Evolutionary conservation across 805 yeast species (phyloP).

Genomic region (Wickerhamiella kazuoi): DNA sequence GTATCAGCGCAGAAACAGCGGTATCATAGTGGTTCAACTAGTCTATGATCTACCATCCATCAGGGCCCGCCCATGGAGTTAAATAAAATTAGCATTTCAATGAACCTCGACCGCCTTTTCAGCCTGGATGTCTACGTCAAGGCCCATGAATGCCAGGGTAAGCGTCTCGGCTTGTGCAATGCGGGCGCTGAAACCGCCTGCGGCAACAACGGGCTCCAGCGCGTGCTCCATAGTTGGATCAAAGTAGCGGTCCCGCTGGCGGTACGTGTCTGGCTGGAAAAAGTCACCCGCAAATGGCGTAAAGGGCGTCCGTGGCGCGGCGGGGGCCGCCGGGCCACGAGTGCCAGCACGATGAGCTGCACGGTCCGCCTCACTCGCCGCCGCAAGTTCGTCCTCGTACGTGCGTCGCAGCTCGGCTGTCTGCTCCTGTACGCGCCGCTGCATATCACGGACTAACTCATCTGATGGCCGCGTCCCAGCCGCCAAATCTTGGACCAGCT

Average conservation of each 20-base stretch:
- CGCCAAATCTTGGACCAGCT: slow-evolving; percentile 36
- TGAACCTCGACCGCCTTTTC: slow-evolving; percentile 26
- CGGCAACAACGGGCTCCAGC: slow-evolving; percentile 44
- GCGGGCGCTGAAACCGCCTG: slow-evolving; percentile 69
- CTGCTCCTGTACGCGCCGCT: slow-evolving; percentile 39
- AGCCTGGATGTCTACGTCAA: slow-evolving; percentile 59
- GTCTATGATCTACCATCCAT: too few species aligned
- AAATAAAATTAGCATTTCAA: too few species aligned
- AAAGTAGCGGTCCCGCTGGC: slow-evolving; percentile 30
- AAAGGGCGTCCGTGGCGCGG: slow-evolving; percentile 37
- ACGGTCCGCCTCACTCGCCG: slow-evolving; percentile 22
- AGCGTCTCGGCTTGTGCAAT: slow-evolving; percentile 57
- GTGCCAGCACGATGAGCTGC: slow-evolving; percentile 13
- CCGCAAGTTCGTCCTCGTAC: slow-evolving; percentile 26
- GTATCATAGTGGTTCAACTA: too few species aligned
- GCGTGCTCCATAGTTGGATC: slow-evolving; percentile 47
- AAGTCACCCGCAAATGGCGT: slow-evolving; percentile 92
- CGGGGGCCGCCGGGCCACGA: slow-evolving; percentile 7
- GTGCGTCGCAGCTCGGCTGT: slow-evolving; percentile 47
- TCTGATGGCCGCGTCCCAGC: slow-evolving; percentile 28
- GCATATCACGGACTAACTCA: slow-evolving; percentile 34
- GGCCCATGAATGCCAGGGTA: slow-evolving; percentile 77
- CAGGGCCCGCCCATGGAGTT: too few species aligned
- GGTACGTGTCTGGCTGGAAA: slow-evolving; percentile 35
- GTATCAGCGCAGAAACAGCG: too few species aligned